Base-by-base conservation (phyloP, 2,329 filamentous ascomycete genomes). In the Botrytis pseudocinerea region DNA sequence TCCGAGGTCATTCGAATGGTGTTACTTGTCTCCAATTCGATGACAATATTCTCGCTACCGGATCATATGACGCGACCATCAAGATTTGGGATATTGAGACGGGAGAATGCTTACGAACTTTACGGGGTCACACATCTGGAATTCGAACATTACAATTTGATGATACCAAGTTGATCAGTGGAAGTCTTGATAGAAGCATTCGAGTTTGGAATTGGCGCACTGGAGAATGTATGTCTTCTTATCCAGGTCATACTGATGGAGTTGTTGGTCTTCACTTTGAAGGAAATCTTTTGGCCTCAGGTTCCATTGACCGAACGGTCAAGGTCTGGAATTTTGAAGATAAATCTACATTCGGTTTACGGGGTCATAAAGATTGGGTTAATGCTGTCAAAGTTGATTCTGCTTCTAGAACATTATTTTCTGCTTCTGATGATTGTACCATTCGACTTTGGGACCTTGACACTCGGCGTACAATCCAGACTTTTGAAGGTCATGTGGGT, bases 161-260 rank as follows among this genome's bases (percentile, higher is more conserved):
- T 79, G 93, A 97, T 76, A 91, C 89, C 72, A 97, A 97, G 79
- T 87, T 99, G 74, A 95, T 98, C 80, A 97, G 92, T 73, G 96
- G 95, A 69, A 94, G 93, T 80, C 86, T 98, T 72, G 96, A 98
- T 82, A 88, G 90, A 66, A 97, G 92, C 7, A 88, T 99, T 78
- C 95, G 93, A 81, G 90, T 99, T 48, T 99, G 96, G 96, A 97
- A 99, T 80, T 98, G 95, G 94, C 89, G 92, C 75, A 98, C 94
- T 0, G 96, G 96, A 64, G 89, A 94, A 78, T 94, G 93, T 78
- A 87, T 98, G 73, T 92, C 91, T 66, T 97, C 92, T 0, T 90
- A 97, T 71, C 87, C 88, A 20, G 92, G 92, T 35, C 96, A 98
- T 80, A 89, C 87, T 28, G 91, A 91, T 51, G 95, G 95, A 20